phyloP scores from a whole-genome alignment of 768 basidiomycete species.

The Leucogyrophana mollusca region DNA sequence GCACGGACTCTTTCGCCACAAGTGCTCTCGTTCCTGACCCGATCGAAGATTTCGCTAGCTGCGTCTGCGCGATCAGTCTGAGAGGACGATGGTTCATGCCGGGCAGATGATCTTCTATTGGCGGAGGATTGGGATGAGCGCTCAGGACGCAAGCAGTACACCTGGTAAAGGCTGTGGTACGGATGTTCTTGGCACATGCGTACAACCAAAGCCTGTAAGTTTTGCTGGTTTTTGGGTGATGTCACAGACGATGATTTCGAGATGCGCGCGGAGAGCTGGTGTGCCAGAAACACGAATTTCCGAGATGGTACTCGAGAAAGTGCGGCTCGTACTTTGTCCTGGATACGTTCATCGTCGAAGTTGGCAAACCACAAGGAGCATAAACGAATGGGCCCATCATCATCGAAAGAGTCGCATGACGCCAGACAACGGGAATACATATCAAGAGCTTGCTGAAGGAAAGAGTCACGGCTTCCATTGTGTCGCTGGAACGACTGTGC shows the following conservation, averaged over 20 bases:
- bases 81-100: slow-evolving; percentile 39
- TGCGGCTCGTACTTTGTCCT: slow-evolving; percentile 41
- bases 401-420: slow-evolving; percentile 70
- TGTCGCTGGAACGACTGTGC: slow-evolving; percentile 40
- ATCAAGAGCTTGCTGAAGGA: slow-evolving; percentile 72
- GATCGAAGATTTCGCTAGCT: slow-evolving; percentile 60
- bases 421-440: slow-evolving; percentile 84
- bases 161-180: slow-evolving; percentile 89
- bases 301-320: slow-evolving; percentile 70
- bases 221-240: slow-evolving; percentile 46
- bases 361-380: slow-evolving; percentile 93
- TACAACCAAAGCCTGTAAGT: slow-evolving; percentile 62
- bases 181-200: slow-evolving; percentile 89
- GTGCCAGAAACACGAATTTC: slow-evolving; percentile 90
- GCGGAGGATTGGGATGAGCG: slow-evolving; percentile 17
- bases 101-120: slow-evolving; percentile 45
- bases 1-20: slow-evolving; percentile 42
- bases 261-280: slow-evolving; percentile 92
- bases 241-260: slow-evolving; percentile 38
- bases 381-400: slow-evolving; percentile 75
- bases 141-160: slow-evolving; percentile 66
- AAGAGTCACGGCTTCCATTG: slow-evolving; percentile 47
- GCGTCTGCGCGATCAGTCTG: slow-evolving; percentile 63
- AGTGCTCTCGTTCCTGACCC: slow-evolving; percentile 43
- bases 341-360: slow-evolving; percentile 57